Conservation (phyloP, 2,329 filamentous ascomycete genomes). For the Cladosporium phlei region DNA sequence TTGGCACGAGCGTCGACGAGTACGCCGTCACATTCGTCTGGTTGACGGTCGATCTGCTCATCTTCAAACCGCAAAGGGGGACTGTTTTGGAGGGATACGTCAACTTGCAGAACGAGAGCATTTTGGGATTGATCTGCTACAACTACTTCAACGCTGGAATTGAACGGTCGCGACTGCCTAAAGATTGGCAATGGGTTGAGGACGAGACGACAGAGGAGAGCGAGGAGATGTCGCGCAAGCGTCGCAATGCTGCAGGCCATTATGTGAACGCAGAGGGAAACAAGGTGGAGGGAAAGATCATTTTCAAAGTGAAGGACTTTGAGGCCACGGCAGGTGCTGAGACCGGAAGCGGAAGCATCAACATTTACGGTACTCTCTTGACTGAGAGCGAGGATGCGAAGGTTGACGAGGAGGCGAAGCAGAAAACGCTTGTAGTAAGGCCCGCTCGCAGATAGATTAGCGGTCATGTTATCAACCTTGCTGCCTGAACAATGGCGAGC, state of each 20-base stretch:
- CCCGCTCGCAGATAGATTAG: conserved; percentile 5
- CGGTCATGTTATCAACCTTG: too few species aligned
- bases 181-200: conserved; percentile 74
- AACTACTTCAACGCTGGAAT: conserved; percentile 88
- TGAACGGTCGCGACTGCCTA: conserved; percentile 68
- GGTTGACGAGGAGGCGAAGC: conserved; percentile 51
- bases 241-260: conserved; percentile 47
- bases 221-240: conserved; percentile 36
- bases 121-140: conserved; percentile 83
- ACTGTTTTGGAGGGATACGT: conserved; percentile 74
- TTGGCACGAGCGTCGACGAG: conserved; percentile 60
- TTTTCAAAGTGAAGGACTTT: conserved; percentile 78
- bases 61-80: conserved; percentile 73
- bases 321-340: conserved; percentile 65
- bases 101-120: conserved; percentile 81
- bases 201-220: conserved; percentile 38
- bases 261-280: conserved; percentile 70
- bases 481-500: background rate
- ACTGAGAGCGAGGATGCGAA: conserved; percentile 60
- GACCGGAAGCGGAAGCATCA: conserved; percentile 69
- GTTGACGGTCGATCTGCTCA: conserved; percentile 78
- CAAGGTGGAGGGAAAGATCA: conserved; percentile 64
- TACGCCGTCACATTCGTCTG: conserved; percentile 83
- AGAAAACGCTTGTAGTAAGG: conserved; percentile 17
- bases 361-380: conserved; percentile 84